A percentile compares a stretch with the other conserved stretches of the same genome.
These are phyloP conservation scores for Linum tenue DNA, from an alignment of 345 rosid species.

Conservation along the genomic window DNA sequence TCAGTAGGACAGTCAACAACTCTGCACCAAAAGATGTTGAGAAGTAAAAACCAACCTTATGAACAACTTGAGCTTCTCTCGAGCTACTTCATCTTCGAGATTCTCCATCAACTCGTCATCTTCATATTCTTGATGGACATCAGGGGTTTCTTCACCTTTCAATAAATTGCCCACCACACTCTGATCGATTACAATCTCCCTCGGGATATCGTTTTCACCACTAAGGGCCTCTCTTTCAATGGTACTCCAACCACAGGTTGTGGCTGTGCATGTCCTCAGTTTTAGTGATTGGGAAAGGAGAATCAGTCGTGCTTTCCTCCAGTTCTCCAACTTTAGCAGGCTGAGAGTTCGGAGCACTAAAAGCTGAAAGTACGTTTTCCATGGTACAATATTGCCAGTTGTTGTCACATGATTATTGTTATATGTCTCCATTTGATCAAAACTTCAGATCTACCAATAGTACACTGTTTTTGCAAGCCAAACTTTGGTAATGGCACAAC, in stretches of 20 bases:
- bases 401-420: constrained; percentile 14
- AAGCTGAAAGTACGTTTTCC: constrained; percentile 27
- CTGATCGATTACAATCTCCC: constrained; percentile 19
- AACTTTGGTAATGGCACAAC: constrained; percentile 29
- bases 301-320: constrained; percentile 28
- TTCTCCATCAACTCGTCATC: constrained; percentile 24
- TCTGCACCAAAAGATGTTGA: constrained; percentile 8
- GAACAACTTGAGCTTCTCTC: constrained; percentile 76
- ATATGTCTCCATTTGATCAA: constrained; percentile 19
- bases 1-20: neutral
- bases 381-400: constrained; percentile 24
- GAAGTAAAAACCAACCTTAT: constrained; percentile 45
- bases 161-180: constrained; percentile 19
- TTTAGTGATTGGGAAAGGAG: constrained; percentile 21
- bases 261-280: constrained; percentile 25
- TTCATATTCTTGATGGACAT: constrained; percentile 29
- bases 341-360: constrained; percentile 28
- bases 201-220: constrained; percentile 11
- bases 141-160: constrained; percentile 29
- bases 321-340: constrained; percentile 22
- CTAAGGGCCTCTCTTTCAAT: constrained; percentile 33
- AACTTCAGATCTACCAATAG: constrained; percentile 22
- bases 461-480: constrained; percentile 19
- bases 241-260: constrained; percentile 30
- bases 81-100: constrained; percentile 33